phyloP scores from a whole-genome alignment of 2,329 filamentous ascomycete species.

The Neonectria faginata region DNA sequence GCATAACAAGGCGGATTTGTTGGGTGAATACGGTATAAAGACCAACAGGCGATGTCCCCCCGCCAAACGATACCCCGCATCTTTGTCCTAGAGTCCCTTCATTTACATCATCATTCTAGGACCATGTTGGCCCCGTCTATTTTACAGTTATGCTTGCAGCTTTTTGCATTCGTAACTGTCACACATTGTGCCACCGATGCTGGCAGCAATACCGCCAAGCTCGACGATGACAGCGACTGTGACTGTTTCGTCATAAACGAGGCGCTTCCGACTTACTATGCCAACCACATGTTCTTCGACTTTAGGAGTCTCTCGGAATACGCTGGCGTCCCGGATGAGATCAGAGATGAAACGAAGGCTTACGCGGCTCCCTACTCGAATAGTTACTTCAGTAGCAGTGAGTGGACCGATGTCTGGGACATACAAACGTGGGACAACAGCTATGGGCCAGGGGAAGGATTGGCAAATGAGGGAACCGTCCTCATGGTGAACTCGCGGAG shows the following conservation, averaged over 20 bases:
- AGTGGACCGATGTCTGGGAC: constrained; percentile 52
- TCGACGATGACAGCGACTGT: constrained; percentile 41
- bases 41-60: not conserved
- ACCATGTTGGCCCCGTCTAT: not conserved
- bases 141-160: not conserved
- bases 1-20: not conserved
- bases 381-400: constrained; percentile 49
- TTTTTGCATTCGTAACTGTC: not conserved
- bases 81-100: not conserved
- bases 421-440: constrained; percentile 54
- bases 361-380: constrained; percentile 49
- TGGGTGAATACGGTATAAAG: not conserved
- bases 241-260: constrained; percentile 48
- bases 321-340: constrained; percentile 46
- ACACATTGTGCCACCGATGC: constrained; percentile 19
- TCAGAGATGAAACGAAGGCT: constrained; percentile 45
- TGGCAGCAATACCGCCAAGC: constrained; percentile 29
- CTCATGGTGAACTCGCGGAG: constrained; percentile 53
- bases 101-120: not conserved
- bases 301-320: constrained; percentile 45
- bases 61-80: not conserved
- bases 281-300: constrained; percentile 46
- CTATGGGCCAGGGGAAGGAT: constrained; percentile 5
- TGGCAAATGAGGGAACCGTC: constrained; percentile 43
- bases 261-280: constrained; percentile 40